Evolutionary conservation across 73 alveolate species (phyloP), one percentile per base, ranked within the genome.

Genomic region (Paramecium tetraurelia): DNA sequence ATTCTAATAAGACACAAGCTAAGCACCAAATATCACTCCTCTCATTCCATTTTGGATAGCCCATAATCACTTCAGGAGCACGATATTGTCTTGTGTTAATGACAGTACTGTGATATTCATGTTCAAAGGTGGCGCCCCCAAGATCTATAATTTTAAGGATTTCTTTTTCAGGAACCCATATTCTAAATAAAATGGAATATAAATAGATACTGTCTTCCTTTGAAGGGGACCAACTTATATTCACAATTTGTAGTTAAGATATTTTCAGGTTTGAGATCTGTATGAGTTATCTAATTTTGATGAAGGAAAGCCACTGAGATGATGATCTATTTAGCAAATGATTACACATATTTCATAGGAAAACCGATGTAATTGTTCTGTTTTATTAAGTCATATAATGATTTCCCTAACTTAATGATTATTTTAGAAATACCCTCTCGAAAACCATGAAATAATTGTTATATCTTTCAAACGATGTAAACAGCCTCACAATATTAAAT

Each of bases 191-290:
- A 16, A 53, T 53, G 11, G 20, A 53, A 12, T 93, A 84, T 4
- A 20, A 12, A 14, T 7, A 5, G 4, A 44, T 24, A 80, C 57
- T 27, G 48, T 41, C 20, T 24, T 40, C 33, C 29, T 48, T 80
- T 80, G 3, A 24, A 44, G 24, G 94, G 58, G 97, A 96, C 24
- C 8, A 14, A 6, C 31, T 63, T 31, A 33, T 63, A 63, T 63
- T 29, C 59, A 35, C 59, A 75, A 16, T 29, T 35, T 1, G 59
- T 38, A n/a, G 59, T 38, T 29, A 98, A 95, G 48, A 98, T 97
- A 86, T 98, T 98, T 95, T 98, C 99, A 24, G 99, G 99, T 92
- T 98, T 98, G 58, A 98, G 89, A 88, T 98, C 99, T 24, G 99
- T 97, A 93, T 98, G 99, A 41, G 99, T 98, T 7, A 98, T 76